phyloP scores from a whole-genome alignment of 2,329 filamentous ascomycete species.

The Fusarium sp. region DNA sequence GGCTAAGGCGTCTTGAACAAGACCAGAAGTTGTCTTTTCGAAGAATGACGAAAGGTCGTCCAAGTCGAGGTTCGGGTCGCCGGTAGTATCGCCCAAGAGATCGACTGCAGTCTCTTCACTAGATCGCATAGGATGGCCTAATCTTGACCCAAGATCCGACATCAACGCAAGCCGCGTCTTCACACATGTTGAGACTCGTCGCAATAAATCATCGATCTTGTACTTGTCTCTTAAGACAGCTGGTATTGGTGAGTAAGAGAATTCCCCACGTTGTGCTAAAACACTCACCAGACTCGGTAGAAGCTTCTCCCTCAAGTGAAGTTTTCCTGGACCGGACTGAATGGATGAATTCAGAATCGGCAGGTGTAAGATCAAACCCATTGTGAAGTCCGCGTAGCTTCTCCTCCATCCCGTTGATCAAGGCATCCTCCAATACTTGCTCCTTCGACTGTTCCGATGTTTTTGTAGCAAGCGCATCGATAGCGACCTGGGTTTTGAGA shows the following conservation, averaged over 20 bases:
- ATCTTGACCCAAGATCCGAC: conserved; percentile 49
- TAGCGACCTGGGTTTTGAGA: conserved; percentile 63
- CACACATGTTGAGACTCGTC: conserved; percentile 48
- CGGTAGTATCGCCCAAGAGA: conserved; percentile 42
- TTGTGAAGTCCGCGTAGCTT: conserved; percentile 52
- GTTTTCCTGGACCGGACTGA: conserved; percentile 50
- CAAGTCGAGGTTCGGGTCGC: conserved; percentile 51
- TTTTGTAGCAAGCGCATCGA: conserved; percentile 63
- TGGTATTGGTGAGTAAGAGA: conserved; percentile 24
- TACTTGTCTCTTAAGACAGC: conserved; percentile 53
- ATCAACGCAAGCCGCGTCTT: conserved; percentile 49
- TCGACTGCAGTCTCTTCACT: conserved; percentile 43
- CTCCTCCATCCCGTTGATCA: conserved; percentile 67
- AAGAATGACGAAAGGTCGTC: conserved; percentile 57
- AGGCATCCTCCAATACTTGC: conserved; percentile 65
- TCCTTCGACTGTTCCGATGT: conserved; percentile 62
- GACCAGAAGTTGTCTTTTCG: conserved; percentile 55
- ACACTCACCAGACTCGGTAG: conserved; percentile 45
- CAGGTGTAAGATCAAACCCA: conserved; percentile 47
- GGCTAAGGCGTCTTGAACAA: conserved; percentile 55
- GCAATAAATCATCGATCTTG: conserved; percentile 53
- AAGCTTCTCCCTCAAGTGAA: conserved; percentile 46
- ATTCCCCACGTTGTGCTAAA: background rate
- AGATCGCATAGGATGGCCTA: conserved; percentile 51
- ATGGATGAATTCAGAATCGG: conserved; percentile 50